Evolutionary conservation across 306 rosid species (phyloP), one percentile per base, ranked within the genome.

Genomic region (cucumber (Cucumis sativus)): DNA sequence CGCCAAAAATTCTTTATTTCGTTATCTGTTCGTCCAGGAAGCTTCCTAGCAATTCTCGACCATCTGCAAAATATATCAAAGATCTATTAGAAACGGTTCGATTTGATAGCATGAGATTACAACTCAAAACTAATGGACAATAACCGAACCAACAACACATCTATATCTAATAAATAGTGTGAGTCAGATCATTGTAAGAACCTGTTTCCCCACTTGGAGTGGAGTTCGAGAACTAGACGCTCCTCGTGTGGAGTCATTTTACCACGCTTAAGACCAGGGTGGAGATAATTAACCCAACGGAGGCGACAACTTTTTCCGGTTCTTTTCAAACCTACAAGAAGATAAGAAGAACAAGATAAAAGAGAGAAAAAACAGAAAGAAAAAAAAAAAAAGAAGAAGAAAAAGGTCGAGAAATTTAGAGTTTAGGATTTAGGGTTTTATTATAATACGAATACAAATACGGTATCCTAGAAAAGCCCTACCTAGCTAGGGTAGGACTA

Each of bases 1-100:
- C 99, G 91, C 97, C 98, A 96, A 3, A 89, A 96, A 49, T 96
- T 96, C 88, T 96, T 96, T 8, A 96, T 96, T 89, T 96, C 99
- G 49, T 96, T 96, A 67, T 96, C 99, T 0, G 99, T 96, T 74
- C 99, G 89, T 71, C 99, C 99, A 0, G 99, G 99, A 65, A 96
- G 79, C 66, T 88, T 92, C 6, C 93, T 81, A 8, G 99, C 99
- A 82, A 96, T 96, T 81, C 89, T 86, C 23, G 99, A 96, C 99
- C 99, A 96, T 83, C 99, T 96, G 83, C 71, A 79, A 17, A 33
- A 55, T 52, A 39, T 14, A 39, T 14, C 5, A 21, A 11, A 45
- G 5, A 37, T 0, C 1, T 11, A n/a, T 37, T 1, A 17, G 7
- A 33, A 33, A 33, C 37, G 0, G 5, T 33, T 33, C 5, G 30